Evolutionary conservation across 495 filamentous ascomycete genomes (phyloP).

Genomic region (Diplogelasinospora grovesii): DNA sequence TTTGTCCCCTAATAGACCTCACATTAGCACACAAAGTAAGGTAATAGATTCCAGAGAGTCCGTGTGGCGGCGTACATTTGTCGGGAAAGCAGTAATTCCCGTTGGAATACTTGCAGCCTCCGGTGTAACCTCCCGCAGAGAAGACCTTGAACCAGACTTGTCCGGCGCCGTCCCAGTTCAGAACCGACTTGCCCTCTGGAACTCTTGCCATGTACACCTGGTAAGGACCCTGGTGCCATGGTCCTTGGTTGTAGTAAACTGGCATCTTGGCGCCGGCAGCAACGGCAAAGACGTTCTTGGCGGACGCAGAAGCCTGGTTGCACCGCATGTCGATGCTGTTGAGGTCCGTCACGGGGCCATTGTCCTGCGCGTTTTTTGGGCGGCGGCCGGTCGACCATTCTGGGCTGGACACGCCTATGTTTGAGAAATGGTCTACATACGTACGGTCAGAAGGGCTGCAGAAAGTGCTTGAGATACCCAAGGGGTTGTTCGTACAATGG

Average conservation of each 20-base stretch:
- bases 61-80: background rate
- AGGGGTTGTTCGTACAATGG: too few relatives aligned
- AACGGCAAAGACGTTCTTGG: constrained; percentile 26
- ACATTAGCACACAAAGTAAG: too few relatives aligned
- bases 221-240: constrained; percentile 42
- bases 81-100: background rate
- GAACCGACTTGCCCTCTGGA: constrained; percentile 32
- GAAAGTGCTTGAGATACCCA: too few relatives aligned
- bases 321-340: constrained; percentile 38
- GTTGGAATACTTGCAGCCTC: background rate
- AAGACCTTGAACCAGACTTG: constrained; percentile 44
- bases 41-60: background rate
- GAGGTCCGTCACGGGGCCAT: constrained; percentile 34
- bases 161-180: constrained; percentile 40
- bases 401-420: too few relatives aligned
- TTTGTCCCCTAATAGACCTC: constrained; percentile 21
- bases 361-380: constrained; percentile 45
- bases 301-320: constrained; percentile 31
- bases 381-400: too few relatives aligned
- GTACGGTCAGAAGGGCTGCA: too few relatives aligned
- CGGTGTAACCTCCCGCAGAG: background rate
- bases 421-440: too few relatives aligned
- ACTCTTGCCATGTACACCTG: constrained; percentile 45
- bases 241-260: constrained; percentile 35
- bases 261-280: constrained; percentile 34